These are phyloP conservation scores for Metarhizium guizhouense DNA, from an alignment of 2,329 filamentous ascomycete species.

Conservation along the genomic window DNA sequence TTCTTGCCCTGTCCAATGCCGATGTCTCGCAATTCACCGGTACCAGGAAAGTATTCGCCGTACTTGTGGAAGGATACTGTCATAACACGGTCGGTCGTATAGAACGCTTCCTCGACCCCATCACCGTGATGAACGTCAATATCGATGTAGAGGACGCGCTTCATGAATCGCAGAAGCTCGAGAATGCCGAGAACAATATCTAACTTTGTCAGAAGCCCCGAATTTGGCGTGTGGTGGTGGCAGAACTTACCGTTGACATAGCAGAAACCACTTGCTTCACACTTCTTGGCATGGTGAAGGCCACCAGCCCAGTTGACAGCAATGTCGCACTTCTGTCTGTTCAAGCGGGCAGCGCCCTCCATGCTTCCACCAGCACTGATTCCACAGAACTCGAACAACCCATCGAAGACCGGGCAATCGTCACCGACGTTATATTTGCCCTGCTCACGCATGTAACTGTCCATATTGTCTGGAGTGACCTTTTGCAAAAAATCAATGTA, in stretches of 20 bases:
- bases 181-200: conserved; percentile 94
- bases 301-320: conserved; percentile 98
- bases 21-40: conserved; percentile 76
- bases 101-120: conserved; percentile 88
- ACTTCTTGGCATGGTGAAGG: conserved; percentile 94
- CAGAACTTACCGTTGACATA: conserved; percentile 77
- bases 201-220: conserved; percentile 27
- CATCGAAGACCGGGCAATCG: conserved; percentile 95
- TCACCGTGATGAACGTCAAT: conserved; percentile 94
- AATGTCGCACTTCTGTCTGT: conserved; percentile 88
- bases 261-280: conserved; percentile 93
- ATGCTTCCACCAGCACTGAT: conserved; percentile 91
- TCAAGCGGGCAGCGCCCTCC: conserved; percentile 83
- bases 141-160: conserved; percentile 95
- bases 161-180: conserved; percentile 80
- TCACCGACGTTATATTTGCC: conserved; percentile 91
- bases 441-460: conserved; percentile 83
- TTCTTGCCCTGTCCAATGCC: conserved; percentile 83
- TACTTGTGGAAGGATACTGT: conserved; percentile 95
- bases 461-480: conserved; percentile 98
- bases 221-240: background rate
- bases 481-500: conserved; percentile 94
- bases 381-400: conserved; percentile 92
- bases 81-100: conserved; percentile 86
- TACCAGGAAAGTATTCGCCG: conserved; percentile 91